Conservation (phyloP, 2,329 filamentous ascomycete species). For the Botrytis sinoallii region DNA sequence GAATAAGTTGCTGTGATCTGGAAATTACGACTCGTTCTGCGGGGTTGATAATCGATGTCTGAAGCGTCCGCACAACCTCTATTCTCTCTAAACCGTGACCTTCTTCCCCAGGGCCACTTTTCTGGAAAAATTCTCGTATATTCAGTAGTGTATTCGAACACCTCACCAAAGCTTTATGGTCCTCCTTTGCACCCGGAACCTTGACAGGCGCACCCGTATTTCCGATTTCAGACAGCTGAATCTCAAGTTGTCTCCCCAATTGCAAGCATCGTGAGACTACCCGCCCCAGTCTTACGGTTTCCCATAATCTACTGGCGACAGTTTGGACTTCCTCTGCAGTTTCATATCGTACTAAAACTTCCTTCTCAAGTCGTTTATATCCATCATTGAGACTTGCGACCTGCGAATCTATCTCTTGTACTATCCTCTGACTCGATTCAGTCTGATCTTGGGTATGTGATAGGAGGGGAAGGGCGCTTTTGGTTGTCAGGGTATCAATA, state of each 20-base stretch:
- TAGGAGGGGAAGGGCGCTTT: conserved; percentile 77
- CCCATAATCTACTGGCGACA: conserved; percentile 75
- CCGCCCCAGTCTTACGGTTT: conserved; percentile 73
- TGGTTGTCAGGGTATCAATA: conserved; percentile 84
- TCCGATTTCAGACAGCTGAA: conserved; percentile 70
- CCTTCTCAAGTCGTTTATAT: conserved; percentile 79
- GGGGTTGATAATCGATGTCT: conserved; percentile 65
- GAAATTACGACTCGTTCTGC: conserved; percentile 72
- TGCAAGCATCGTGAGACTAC: conserved; percentile 76
- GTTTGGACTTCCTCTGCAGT: conserved; percentile 78
- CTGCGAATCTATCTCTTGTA: conserved; percentile 75
- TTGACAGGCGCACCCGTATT: conserved; percentile 37
- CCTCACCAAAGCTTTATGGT: conserved; percentile 75
- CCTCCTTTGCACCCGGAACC: conserved; percentile 48
- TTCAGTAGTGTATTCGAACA: conserved; percentile 77
- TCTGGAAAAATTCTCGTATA: conserved; percentile 68
- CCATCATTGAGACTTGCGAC: conserved; percentile 77
- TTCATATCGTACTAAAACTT: conserved; percentile 82
- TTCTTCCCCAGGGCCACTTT: conserved; percentile 67
- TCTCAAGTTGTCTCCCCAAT: conserved; percentile 80
- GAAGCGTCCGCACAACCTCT: conserved; percentile 67
- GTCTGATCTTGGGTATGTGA: conserved; percentile 73
- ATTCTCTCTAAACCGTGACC: conserved; percentile 73
- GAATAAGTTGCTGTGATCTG: conserved; percentile 72
- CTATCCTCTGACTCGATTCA: conserved; percentile 66